Conservation (phyloP, 176 grass and related monocot genomes). For the Phoenix dactylifera region DNA sequence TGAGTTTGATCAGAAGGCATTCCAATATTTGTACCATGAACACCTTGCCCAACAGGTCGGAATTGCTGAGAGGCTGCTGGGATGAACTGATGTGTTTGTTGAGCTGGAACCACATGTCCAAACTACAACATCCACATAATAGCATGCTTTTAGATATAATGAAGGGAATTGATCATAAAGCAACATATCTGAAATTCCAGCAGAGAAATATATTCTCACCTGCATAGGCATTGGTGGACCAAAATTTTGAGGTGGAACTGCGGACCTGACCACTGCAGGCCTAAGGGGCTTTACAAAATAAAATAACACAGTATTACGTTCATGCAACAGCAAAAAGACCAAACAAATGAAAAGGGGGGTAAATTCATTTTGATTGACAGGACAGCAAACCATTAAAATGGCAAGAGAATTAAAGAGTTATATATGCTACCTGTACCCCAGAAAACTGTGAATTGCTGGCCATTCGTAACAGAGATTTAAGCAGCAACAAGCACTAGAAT, state of each 20-base stretch:
- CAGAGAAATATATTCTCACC: constrained; percentile 30
- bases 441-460: constrained; percentile 23
- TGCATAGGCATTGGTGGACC: constrained; percentile 77
- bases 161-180: constrained; percentile 3
- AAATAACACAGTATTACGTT: constrained; percentile 3
- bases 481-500: too few relatives aligned
- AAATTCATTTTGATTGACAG: too few relatives aligned
- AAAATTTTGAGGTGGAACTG: constrained; percentile 59
- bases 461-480: background rate
- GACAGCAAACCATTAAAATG: too few relatives aligned
- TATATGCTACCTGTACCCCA: constrained; percentile 4
- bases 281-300: constrained; percentile 45
- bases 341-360: background rate
- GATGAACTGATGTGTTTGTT: constrained; percentile 52
- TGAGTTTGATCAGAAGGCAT: constrained; percentile 28
- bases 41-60: constrained; percentile 42
- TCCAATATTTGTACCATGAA: constrained; percentile 39
- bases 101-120: constrained; percentile 44
- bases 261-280: constrained; percentile 53
- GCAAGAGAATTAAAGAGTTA: too few relatives aligned
- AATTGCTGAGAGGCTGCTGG: constrained; percentile 40
- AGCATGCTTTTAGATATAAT: background rate
- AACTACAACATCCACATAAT: constrained; percentile 35
- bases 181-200: background rate
- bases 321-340: background rate